Conservation (phyloP, 1,284 basidiomycete genomes). For the Boletus semigastroideus region DNA sequence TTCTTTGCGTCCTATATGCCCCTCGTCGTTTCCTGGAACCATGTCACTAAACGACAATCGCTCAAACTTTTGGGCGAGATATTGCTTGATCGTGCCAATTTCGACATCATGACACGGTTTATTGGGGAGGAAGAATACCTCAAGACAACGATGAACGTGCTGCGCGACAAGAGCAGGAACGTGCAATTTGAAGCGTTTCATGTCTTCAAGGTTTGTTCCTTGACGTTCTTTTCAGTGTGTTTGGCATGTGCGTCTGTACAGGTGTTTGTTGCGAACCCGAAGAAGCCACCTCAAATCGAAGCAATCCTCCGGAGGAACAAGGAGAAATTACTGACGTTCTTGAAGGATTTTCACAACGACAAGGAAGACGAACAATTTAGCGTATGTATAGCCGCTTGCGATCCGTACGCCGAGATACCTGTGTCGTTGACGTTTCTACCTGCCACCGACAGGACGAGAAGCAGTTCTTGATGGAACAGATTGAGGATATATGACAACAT, state of each 20-base stretch:
- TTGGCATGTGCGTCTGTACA: conserved; percentile 29
- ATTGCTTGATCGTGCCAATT: conserved; percentile 95
- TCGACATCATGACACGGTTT: conserved; percentile 98
- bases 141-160: conserved; percentile 99
- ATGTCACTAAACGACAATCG: conserved; percentile 99
- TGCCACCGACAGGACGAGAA: conserved; percentile 77
- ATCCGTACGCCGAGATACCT: not conserved
- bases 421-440: not conserved
- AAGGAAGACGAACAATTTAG: conserved; percentile 99
- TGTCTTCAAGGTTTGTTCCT: conserved; percentile 86
- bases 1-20: conserved; percentile 96
- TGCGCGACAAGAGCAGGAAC: conserved; percentile 97
- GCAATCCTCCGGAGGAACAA: conserved; percentile 89
- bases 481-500: conserved; percentile 63
- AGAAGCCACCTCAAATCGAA: conserved; percentile 96
- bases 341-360: conserved; percentile 96
- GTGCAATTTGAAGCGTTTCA: conserved; percentile 99
- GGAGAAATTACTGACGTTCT: conserved; percentile 90
- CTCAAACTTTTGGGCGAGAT: conserved; percentile 98
- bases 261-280: conserved; percentile 99
- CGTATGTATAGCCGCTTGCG: conserved; percentile 38
- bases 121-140: conserved; percentile 91
- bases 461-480: conserved; percentile 92
- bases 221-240: not conserved
- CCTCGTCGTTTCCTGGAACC: conserved; percentile 91